Base-by-base conservation (phyloP, 495 filamentous ascomycete species). In the Cryomyces minteri region DNA sequence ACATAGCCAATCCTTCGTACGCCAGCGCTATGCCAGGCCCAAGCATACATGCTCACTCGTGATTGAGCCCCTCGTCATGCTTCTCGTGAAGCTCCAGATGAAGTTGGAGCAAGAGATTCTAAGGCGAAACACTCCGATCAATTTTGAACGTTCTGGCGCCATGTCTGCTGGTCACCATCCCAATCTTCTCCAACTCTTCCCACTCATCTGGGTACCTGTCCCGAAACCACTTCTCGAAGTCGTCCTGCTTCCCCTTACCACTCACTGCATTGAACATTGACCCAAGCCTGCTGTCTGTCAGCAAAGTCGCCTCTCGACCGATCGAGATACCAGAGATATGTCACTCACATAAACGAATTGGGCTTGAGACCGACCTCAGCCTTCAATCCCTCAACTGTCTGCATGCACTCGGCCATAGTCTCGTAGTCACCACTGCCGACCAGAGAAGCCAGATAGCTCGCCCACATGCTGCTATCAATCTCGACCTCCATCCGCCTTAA, bases 401-500 rank as follows among this genome's bases (percentile, higher is more conserved):
- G n/a, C n/a, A n/a, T n/a, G n/a, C n/a, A n/a, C n/a, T n/a, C n/a
- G n/a, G n/a, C n/a, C n/a, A n/a, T n/a, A n/a, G n/a, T n/a, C n/a
- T n/a, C n/a, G n/a, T n/a, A n/a, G n/a, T n/a, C n/a, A n/a, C n/a
- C n/a, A 41, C 82, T 77, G 6, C 76, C 74, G 0, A 80, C 86
- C 30, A 93, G 48, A 2, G 84, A 79, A 29, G 76, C 77, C 14
- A 82, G 65, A 54, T 92, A 98, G 6, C 75, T 68, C 5, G 71
- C 68, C 56, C 80, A 87, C 12, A 95, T 73, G 3, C 69, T 60
- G 34, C 69, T 66, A 39, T 82, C 80, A n/a, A 90, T 61, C 14
- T 76, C 73, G 42, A 94, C 70, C 25, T 87, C 84, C 64, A 88
- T 75, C 12, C 72, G 60, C 55, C 71, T 72, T 46, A 94, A 65